Conservation (phyloP, 2,329 filamentous ascomycete genomes). For the Trichoderma cornu-damae region DNA sequence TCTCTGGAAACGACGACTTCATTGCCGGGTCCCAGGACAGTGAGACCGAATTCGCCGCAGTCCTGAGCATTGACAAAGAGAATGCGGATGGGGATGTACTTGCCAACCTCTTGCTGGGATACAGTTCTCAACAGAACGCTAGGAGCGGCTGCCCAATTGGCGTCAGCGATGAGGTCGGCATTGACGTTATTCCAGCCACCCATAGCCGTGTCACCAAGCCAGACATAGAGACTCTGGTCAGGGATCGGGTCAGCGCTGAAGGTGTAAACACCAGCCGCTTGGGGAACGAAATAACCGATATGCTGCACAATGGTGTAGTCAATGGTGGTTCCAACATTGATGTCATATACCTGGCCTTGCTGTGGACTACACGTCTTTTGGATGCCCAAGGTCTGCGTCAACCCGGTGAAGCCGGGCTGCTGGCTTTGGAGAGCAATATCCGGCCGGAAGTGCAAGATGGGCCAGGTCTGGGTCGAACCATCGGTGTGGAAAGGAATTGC, state of each 20-base stretch:
- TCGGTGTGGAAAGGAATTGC: not conserved
- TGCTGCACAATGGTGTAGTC: slow-evolving; percentile 10
- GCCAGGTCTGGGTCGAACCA: not conserved
- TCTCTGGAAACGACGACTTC: not conserved
- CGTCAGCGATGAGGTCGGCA: not conserved
- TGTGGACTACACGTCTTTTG: not conserved
- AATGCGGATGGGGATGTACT: slow-evolving; percentile 8
- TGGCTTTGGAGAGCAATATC: not conserved
- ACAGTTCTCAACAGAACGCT: not conserved
- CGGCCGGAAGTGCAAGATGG: not conserved
- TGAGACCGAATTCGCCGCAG: slow-evolving; percentile 2
- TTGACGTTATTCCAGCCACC: not conserved
- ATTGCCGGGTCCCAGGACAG: not conserved
- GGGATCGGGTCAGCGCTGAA: not conserved
- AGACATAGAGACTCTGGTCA: not conserved
- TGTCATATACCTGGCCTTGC: not conserved
- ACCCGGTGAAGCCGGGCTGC: not conserved
- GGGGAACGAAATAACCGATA: not conserved
- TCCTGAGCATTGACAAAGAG: slow-evolving; percentile 5
- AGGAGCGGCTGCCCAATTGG: not conserved
- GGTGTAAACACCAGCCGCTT: not conserved
- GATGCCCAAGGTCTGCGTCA: not conserved
- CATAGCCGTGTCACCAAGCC: not conserved
- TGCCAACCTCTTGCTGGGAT: not conserved
- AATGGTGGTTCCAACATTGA: not conserved